These are phyloP conservation scores for Sporothrix pseudoabietina DNA, from an alignment of 2,329 filamentous ascomycete genomes.

Conservation along the genomic window DNA sequence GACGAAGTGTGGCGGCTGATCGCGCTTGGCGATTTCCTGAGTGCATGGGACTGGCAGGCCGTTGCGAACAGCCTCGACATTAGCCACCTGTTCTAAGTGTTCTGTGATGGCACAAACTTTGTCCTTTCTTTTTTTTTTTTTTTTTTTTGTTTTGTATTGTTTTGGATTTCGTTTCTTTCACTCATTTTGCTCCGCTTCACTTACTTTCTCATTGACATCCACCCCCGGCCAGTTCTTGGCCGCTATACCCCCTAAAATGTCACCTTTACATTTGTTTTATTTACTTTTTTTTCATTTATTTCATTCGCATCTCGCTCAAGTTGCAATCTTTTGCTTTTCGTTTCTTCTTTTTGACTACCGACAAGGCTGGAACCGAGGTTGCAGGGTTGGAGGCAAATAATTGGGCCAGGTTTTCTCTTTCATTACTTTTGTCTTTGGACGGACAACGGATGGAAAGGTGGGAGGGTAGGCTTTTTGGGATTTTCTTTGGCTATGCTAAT, in stretches of 20 bases:
- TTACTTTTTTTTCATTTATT: background rate
- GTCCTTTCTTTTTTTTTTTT: background rate
- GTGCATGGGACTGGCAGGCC: slow-evolving; percentile 66
- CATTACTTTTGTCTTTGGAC: background rate
- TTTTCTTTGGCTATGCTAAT: background rate
- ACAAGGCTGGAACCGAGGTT: background rate
- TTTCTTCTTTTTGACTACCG: background rate
- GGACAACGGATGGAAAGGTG: background rate
- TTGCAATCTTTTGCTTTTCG: background rate
- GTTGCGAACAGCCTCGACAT: slow-evolving; percentile 56
- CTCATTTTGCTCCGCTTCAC: background rate
- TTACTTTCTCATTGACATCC: background rate
- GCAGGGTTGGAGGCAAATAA: background rate
- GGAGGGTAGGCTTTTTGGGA: slow-evolving; percentile 7
- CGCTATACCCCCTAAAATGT: slow-evolving; percentile 18
- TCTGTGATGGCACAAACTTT: background rate
- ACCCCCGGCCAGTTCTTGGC: slow-evolving; percentile 5
- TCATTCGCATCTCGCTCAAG: background rate
- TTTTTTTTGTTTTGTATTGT: background rate
- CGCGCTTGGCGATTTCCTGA: slow-evolving; percentile 58
- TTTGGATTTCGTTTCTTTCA: background rate
- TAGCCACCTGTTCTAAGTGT: slow-evolving; percentile 53
- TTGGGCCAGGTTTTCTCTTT: background rate
- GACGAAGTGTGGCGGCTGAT: slow-evolving; percentile 63
- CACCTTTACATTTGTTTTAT: background rate